phyloP scores from a whole-genome alignment of 225 moss, liverwort and hornwort species.

The Sphagnum contortum region DNA sequence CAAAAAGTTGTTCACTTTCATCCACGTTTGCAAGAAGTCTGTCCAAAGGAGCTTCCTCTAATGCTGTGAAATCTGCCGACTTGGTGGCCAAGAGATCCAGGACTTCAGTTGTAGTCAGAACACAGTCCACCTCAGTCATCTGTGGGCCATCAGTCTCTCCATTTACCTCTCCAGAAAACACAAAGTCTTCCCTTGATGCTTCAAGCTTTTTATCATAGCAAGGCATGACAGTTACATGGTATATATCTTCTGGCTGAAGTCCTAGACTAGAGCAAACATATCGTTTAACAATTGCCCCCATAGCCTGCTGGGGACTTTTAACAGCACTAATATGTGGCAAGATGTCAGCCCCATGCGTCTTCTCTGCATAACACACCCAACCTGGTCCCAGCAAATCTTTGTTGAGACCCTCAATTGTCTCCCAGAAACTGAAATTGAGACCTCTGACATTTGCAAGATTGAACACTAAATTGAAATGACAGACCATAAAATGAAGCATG shows the following conservation, averaged over 20 bases:
- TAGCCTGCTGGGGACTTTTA: slow-evolving; percentile 97
- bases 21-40: slow-evolving; percentile 73
- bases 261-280: slow-evolving; percentile 47
- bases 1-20: slow-evolving; percentile 68
- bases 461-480: no score
- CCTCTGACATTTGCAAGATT: no score
- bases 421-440: no score
- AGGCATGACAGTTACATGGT: slow-evolving; percentile 94
- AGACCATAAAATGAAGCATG: no score
- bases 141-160: slow-evolving; percentile 15
- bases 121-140: slow-evolving; percentile 90
- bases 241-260: slow-evolving; percentile 61
- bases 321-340: slow-evolving; percentile 90
- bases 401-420: not conserved
- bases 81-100: slow-evolving; percentile 58
- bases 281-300: slow-evolving; percentile 82
- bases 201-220: slow-evolving; percentile 99
- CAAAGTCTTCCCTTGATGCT: slow-evolving; percentile 93
- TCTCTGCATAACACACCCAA: slow-evolving; percentile 98
- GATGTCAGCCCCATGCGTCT: slow-evolving; percentile 80
- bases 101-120: slow-evolving; percentile 88
- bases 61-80: slow-evolving; percentile 43
- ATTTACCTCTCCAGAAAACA: slow-evolving; percentile 50
- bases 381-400: slow-evolving; percentile 19
- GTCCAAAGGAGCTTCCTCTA: slow-evolving; percentile 72